Evolutionary conservation across 2,329 filamentous ascomycete species (phyloP), one percentile per base, ranked within the genome.

Genomic region (Cordyceps pruinosa): DNA sequence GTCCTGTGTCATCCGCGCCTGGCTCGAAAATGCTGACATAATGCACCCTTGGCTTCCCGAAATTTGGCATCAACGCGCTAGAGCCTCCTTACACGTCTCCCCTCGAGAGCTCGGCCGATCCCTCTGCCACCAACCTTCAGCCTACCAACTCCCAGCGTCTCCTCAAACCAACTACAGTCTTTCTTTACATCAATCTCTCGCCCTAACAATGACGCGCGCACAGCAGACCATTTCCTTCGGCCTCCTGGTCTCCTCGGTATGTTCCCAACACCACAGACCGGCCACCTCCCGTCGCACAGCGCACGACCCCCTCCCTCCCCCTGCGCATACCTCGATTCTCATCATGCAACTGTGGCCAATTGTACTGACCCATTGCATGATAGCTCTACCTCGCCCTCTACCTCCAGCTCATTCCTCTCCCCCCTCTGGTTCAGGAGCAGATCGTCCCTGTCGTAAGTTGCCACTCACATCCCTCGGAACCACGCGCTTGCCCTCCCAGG

Each of bases 321-420:
- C 30, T 41, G 17, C 35, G 32, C 32, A 32, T 10, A 13, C 19
- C 32, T 6, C 9, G 3, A 21, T 17, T 26, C 12, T 46, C 19
- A 13, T 28, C n/a, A 9, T 26, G 25, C n/a, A 23, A 21, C 10
- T 9, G n/a, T 23, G 26, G 12, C 19, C 7, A 23, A 17, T 35
- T 10, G 5, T 39, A 26, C 65, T 66, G 61, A 68, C 57, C 44
- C 8, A 8, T 25, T 15, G 4, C 3, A 3, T 50, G n/a, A 64
- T 6, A 97, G 93, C 79, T 97, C 66, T 97, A 97, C 77, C 85
- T 96, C 60, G 86, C 88, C 53, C 84, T 93, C 60, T 94, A 88
- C 77, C 82, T 96, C 59, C 84, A 90, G 63, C 82, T 97, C 60
- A 80, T 97, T 50, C 90, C 92, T 34, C 80, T 96, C 28, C 90